phyloP scores from a whole-genome alignment of 106 monocot species.

The Agapanthus africanus region DNA sequence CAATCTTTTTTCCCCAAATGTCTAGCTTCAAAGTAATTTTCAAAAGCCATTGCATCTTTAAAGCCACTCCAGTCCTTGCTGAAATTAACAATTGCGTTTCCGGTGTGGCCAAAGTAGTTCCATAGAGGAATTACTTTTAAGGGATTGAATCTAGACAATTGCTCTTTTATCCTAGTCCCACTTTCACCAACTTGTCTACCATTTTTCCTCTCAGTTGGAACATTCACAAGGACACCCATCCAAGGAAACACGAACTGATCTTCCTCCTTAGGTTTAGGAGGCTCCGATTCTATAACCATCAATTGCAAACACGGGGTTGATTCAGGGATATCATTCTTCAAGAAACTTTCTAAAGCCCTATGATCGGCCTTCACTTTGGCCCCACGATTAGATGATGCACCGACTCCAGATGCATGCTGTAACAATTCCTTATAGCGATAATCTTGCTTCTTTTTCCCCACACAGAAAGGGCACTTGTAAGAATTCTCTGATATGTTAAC shows the following conservation, averaged over 20 bases:
- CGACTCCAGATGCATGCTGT: constrained; percentile 48
- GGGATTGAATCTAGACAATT: constrained; percentile 45
- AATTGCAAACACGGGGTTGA: constrained; percentile 5
- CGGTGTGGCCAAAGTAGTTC: constrained; percentile 50
- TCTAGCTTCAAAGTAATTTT: constrained; percentile 40
- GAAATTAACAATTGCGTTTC: constrained; percentile 61
- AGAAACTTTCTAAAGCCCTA: constrained; percentile 41
- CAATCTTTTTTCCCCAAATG: constrained; percentile 34
- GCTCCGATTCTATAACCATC: constrained; percentile 5
- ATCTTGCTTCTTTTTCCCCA: constrained; percentile 40
- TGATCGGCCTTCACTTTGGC: constrained; percentile 50
- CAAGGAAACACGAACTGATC: constrained; percentile 77
- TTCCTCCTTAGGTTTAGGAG: constrained; percentile 14
- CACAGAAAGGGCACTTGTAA: constrained; percentile 61
- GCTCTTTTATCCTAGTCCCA: constrained; percentile 33
- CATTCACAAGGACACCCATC: constrained; percentile 71
- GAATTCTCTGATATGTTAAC: constrained; percentile 16
- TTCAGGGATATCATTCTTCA: constrained; percentile 31
- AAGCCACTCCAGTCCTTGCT: constrained; percentile 70
- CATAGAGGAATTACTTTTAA: constrained; percentile 42
- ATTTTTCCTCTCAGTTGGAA: constrained; percentile 39
- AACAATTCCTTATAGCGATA: constrained; percentile 46
- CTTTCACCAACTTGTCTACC: constrained; percentile 37
- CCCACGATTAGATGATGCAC: constrained; percentile 31
- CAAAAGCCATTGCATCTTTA: constrained; percentile 59